Percentiles rank a stretch among this genome's conserved stretches.
Conservation (phyloP, 805 yeast species). For the Spathaspora hagerdaliae region DNA sequence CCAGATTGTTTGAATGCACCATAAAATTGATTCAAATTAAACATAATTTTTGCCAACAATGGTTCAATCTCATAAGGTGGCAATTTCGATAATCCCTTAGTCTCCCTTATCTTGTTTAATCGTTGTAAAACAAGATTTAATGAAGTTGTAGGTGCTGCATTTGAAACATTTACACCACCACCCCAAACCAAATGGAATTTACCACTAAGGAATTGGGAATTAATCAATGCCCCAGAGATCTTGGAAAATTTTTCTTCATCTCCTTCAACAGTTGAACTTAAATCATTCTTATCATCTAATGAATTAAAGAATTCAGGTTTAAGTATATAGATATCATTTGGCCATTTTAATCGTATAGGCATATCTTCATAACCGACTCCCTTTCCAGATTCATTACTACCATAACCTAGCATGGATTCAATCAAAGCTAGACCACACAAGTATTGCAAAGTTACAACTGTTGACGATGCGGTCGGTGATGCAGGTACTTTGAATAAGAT, state of each 20-base stretch:
- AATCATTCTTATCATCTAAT: constrained; percentile 28
- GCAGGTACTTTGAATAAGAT: constrained; percentile 58
- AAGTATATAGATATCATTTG: constrained; percentile 82
- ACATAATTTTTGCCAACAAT: constrained; percentile 65
- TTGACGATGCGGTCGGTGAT: constrained; percentile 37
- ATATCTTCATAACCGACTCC: constrained; percentile 63
- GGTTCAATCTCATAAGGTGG: constrained; percentile 45
- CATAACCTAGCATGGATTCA: constrained; percentile 66
- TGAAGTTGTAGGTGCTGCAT: constrained; percentile 90
- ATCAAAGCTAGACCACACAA: constrained; percentile 78
- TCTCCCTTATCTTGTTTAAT: constrained; percentile 50
- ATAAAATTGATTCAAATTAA: constrained; percentile 60
- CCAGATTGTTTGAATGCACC: constrained; percentile 60
- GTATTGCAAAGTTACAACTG: constrained; percentile 84
- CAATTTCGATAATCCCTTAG: constrained; percentile 39
- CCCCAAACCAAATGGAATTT: constrained; percentile 74
- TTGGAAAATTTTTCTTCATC: constrained; percentile 68
- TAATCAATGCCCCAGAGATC: constrained; percentile 80
- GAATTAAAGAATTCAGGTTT: constrained; percentile 53
- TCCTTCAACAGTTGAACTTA: constrained; percentile 39
- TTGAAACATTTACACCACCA: constrained; percentile 79
- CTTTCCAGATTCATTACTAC: constrained; percentile 29
- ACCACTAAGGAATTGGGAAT: constrained; percentile 62
- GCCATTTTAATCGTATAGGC: constrained; percentile 91
- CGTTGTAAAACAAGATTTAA: constrained; percentile 64